Conservation (phyloP, 1,139 yeast genomes). For the Zygoascus sp. region DNA sequence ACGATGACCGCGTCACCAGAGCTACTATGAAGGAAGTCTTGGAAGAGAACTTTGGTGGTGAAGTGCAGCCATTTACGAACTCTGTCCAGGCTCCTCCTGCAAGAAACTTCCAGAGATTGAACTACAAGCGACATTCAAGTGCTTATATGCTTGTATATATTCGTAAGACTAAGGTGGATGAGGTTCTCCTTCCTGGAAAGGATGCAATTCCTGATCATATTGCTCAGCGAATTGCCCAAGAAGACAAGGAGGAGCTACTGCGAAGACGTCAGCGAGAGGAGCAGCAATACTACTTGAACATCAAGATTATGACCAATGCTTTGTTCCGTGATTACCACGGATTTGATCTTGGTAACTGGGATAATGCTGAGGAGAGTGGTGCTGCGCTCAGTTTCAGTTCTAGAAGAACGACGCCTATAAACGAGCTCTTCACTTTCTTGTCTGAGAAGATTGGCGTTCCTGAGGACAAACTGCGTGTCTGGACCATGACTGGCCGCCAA, state of each 20-base stretch:
- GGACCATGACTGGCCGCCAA: conserved; percentile 65
- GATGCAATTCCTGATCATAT: conserved; percentile 66
- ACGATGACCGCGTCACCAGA: conserved; percentile 89
- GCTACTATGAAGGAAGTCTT: conserved; percentile 82
- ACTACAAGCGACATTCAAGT: conserved; percentile 70
- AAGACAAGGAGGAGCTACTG: conserved; percentile 51
- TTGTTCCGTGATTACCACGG: conserved; percentile 62
- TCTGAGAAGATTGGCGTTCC: conserved; percentile 45
- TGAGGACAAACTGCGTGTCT: conserved; percentile 47
- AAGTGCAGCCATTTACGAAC: conserved; percentile 30
- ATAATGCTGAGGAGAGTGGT: conserved; percentile 35
- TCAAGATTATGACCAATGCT: conserved; percentile 50
- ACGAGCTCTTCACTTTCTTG: conserved; percentile 48
- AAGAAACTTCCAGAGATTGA: conserved; percentile 20
- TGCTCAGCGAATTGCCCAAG: conserved; percentile 58
- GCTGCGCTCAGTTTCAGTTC: conserved; percentile 52
- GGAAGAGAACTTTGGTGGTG: conserved; percentile 89
- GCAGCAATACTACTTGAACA: conserved; percentile 65
- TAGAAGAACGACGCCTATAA: conserved; percentile 53
- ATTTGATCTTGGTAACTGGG: conserved; percentile 59
- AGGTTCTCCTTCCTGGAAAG: conserved; percentile 56
- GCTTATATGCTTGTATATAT: conserved; percentile 97
- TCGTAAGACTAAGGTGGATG: conserved; percentile 55
- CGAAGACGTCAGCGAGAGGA: conserved; percentile 69
- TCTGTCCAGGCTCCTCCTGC: conserved; percentile 16